Evolutionary conservation across 1,284 basidiomycete genomes (phyloP).

Genomic region (Ceratobasidium papillatum): DNA sequence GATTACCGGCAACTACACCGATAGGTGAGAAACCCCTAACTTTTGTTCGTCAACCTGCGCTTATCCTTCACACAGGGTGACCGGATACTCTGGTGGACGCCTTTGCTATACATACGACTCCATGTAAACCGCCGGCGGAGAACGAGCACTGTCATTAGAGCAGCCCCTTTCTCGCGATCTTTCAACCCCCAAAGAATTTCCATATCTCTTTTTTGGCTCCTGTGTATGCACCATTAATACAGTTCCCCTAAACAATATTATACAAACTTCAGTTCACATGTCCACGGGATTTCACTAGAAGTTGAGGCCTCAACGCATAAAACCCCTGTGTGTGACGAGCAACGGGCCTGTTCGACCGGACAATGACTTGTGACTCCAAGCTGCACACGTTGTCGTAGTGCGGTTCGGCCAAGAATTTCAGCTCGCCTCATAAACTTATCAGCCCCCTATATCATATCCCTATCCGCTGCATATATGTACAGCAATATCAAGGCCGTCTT

Average conservation of each 20-base stretch:
- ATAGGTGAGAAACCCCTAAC: not conserved
- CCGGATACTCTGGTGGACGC: conserved; percentile 19
- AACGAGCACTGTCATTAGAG: conserved; percentile 7
- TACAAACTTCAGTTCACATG: not conserved
- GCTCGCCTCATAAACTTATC: not conserved
- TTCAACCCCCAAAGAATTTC: not conserved
- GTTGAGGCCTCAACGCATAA: conserved; percentile 30
- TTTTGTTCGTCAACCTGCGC: not conserved
- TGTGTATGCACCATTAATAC: conserved; percentile 18
- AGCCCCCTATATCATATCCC: not conserved
- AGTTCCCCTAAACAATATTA: conserved; percentile 16
- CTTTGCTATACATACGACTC: conserved; percentile 35
- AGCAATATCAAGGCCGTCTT: not conserved
- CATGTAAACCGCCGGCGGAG: conserved; percentile 19
- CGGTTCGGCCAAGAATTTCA: not conserved
- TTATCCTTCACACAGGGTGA: conserved; percentile 7
- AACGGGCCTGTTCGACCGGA: conserved; percentile 2
- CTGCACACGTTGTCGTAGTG: conserved; percentile 3
- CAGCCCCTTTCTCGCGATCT: conserved; percentile 10
- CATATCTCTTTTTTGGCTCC: not conserved
- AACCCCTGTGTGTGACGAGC: conserved; percentile 17
- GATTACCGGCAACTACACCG: conserved; percentile 24
- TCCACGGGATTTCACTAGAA: not conserved
- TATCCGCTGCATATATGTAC: not conserved
- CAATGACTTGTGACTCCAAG: not conserved